phyloP scores from a whole-genome alignment of 2,329 filamentous ascomycete species.

The Apiospora aurea region DNA sequence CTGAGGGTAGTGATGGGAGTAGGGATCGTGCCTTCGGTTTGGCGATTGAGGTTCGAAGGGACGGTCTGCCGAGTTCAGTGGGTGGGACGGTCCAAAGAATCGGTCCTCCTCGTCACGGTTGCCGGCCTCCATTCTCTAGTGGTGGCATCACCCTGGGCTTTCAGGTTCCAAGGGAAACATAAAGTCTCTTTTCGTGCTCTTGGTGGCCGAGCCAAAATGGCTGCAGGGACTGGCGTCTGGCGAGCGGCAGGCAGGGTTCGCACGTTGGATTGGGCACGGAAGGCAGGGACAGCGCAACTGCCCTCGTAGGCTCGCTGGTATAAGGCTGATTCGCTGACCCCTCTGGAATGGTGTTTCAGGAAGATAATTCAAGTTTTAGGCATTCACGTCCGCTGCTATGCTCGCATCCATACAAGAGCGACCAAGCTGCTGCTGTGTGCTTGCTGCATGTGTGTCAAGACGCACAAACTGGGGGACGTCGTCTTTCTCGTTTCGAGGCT shows the following conservation, averaged over 20 bases:
- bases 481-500: conserved; percentile 20
- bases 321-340: conserved; percentile 11
- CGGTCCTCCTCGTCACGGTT: conserved; percentile 52
- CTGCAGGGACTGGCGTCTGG: conserved; percentile 18
- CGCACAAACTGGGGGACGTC: conserved; percentile 14
- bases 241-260: conserved; percentile 14
- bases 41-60: conserved; percentile 40
- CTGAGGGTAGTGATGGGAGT: conserved; percentile 33
- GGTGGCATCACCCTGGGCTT: conserved; percentile 44
- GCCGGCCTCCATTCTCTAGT: conserved; percentile 56
- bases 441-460: conserved; percentile 19
- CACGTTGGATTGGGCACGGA: conserved; percentile 22
- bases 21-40: conserved; percentile 34
- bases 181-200: conserved; percentile 12
- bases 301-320: not conserved
- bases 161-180: conserved; percentile 31
- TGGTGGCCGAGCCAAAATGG: conserved; percentile 18
- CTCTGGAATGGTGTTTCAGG: conserved; percentile 21
- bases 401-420: conserved; percentile 20
- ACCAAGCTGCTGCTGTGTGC: conserved; percentile 1
- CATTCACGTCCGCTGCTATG: not conserved
- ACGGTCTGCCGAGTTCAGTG: conserved; percentile 37
- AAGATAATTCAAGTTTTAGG: conserved; percentile 17
- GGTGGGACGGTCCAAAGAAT: conserved; percentile 38
- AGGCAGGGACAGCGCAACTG: conserved; percentile 15